Evolutionary conservation across 129 eudicot genomes (phyloP).

Genomic region (Chrysanthemum seticuspe): DNA sequence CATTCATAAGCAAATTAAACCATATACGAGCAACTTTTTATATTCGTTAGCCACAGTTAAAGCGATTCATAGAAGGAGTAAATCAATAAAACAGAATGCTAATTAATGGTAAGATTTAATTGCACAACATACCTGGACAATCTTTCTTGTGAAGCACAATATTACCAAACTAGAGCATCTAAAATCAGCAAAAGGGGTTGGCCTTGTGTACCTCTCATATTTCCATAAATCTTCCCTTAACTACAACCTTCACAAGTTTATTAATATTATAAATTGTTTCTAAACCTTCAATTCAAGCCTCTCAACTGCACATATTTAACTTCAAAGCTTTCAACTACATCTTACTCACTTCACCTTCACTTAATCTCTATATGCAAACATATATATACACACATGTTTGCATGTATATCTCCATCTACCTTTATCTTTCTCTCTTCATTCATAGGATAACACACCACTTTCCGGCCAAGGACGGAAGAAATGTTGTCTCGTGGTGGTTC

Average conservation of each 20-base stretch:
- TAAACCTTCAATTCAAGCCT: slow-evolving; percentile 26
- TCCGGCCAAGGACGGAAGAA: slow-evolving; percentile 12
- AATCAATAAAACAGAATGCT: not conserved
- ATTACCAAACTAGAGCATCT: slow-evolving; percentile 14
- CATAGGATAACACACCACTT: not conserved
- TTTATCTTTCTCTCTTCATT: slow-evolving; percentile 10
- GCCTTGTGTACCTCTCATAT: slow-evolving; percentile 36
- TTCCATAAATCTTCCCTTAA: slow-evolving; percentile 4
- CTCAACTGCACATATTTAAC: slow-evolving; percentile 35
- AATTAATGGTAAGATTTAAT: too few relatives aligned
- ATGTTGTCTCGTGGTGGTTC: slow-evolving; percentile 29
- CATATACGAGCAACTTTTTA: too few relatives aligned
- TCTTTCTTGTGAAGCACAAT: slow-evolving; percentile 2
- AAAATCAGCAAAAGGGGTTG: slow-evolving; percentile 22
- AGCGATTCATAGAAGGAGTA: too few relatives aligned
- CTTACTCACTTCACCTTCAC: slow-evolving; percentile 35
- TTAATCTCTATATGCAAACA: slow-evolving; percentile 8
- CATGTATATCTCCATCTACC: slow-evolving; percentile 17
- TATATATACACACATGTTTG: slow-evolving; percentile 16
- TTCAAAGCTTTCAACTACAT: slow-evolving; percentile 35
- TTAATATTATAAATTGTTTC: slow-evolving; percentile 17
- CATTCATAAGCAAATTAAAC: too few relatives aligned
- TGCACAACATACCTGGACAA: slow-evolving; percentile 5
- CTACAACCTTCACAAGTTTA: slow-evolving; percentile 9
- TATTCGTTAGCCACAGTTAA: too few relatives aligned